Base-by-base conservation (phyloP, 805 yeast genomes). In the Ogataea paradorogensis region DNA sequence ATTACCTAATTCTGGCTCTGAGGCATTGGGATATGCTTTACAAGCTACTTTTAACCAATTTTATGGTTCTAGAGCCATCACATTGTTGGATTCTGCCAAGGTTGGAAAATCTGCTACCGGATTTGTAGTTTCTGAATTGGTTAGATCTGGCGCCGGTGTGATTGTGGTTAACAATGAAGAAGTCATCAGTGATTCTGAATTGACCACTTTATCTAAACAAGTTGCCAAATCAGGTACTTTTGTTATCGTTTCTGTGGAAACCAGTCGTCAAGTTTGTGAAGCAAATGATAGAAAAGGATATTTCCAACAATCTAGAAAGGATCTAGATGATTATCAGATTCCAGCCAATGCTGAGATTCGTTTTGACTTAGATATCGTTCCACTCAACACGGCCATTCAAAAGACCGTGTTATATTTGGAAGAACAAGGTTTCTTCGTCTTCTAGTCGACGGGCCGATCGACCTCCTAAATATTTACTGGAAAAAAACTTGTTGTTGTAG, bases 111-210 rank as follows among this genome's bases (percentile, higher is more conserved):
- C 74, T 54, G 25, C 25, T 23, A 74, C 80, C 46, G 76, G 84
- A 5, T 81, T 76, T 53, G 78, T 85, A 43, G 75, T 85, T 32
- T 73, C 80, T 42, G 91, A 89, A 66, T 70, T 88, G 51, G 83
- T 84, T 30, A 80, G 86, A 60, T 78, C 96, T n/a, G 97, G 97
- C 42, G 70, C 95, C 8, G 98, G 95, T 52, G 91, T 91, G 29
- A 84, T 90, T 49, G 74, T 84, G 35, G 77, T 82, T 11, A 74
- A 80, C 38, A 43, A 57, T 9, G 46, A 58, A 16, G 61, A 67
- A 42, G 74, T 80, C 21, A 68, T 73, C 9, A 66, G 67, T 25
- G 63, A 65, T 28, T 63, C 62, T 30, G 70, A 72, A 44, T 64
- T 77, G 29, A 55, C 62, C n/a, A 44, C 47, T 11, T 73, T 75